These are phyloP conservation scores for Hemisphaericaspora xylanilytica DNA, from an alignment of 1,139 yeast genomes.

Conservation along the genomic window DNA sequence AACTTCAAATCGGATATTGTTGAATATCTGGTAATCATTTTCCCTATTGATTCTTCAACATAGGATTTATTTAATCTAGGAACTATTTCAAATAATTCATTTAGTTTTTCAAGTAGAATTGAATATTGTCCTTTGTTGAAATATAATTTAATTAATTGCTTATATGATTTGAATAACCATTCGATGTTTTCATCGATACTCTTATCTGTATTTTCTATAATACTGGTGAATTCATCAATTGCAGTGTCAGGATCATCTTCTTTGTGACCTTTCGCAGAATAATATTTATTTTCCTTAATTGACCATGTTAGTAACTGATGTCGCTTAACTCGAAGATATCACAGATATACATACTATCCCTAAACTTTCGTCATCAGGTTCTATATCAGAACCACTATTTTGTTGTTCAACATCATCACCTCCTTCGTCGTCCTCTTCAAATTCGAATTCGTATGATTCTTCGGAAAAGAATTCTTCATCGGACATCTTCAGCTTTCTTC, in stretches of 20 bases:
- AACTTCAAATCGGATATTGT: slow-evolving; percentile 27
- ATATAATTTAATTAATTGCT: slow-evolving; percentile 62
- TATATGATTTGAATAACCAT: slow-evolving; percentile 59
- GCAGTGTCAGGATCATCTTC: slow-evolving; percentile 58
- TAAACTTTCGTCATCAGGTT: slow-evolving; percentile 34
- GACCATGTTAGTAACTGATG: slow-evolving; percentile 20
- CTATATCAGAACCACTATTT: slow-evolving; percentile 15
- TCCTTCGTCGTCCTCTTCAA: slow-evolving; percentile 56
- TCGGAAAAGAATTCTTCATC: slow-evolving; percentile 60
- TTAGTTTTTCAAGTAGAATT: slow-evolving; percentile 32
- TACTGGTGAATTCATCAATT: slow-evolving; percentile 37
- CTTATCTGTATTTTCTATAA: slow-evolving; percentile 22
- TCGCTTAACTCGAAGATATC: no score
- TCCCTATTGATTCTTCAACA: slow-evolving; percentile 60
- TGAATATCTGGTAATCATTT: slow-evolving; percentile 49
- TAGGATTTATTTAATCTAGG: slow-evolving; percentile 42
- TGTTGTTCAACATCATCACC: slow-evolving; percentile 22
- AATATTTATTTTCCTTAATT: slow-evolving; percentile 53
- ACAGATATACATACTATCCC: slow-evolving; percentile 56
- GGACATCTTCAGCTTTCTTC: slow-evolving; percentile 48
- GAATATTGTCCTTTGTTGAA: slow-evolving; percentile 34
- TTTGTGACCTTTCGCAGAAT: slow-evolving; percentile 59
- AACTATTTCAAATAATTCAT: slow-evolving; percentile 22
- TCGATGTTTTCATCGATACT: slow-evolving; percentile 21
- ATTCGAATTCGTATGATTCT: slow-evolving; percentile 66